Base-by-base conservation (phyloP, 2,329 filamentous ascomycete species). In the Zarea fungicola region DNA sequence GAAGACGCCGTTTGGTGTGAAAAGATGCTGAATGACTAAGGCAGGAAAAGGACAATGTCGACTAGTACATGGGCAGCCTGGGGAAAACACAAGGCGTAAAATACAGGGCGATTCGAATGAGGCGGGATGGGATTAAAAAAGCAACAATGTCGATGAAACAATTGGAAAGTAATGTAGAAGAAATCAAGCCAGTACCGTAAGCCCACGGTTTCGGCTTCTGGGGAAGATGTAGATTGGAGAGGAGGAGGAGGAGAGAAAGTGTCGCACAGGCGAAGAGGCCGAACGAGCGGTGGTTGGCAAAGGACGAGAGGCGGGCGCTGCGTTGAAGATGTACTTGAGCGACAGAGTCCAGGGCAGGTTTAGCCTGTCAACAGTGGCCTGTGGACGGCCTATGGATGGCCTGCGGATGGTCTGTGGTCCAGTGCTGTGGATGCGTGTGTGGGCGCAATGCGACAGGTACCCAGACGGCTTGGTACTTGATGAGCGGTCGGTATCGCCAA, bases 281-380 rank as follows among this genome's bases (percentile, higher is more conserved):
- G 45, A 48, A 37, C 45, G 39, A 48, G 45, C 45, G 45, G 45
- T 48, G 45, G 45, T 48, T 34, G 45, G 36, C 36, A 9, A 37
- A 42, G 29, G 45, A 42, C 9, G 46, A 42, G 46, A 49, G 39
- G 46, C 31, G 46, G 46, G 46, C 32, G 39, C 28, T 49, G 46
- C 46, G 46, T 37, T 49, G 46, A 49, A 49, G 46, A 49, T 49
- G 46, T 49, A 49, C 46, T 29, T 21, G 37, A 41, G 44, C 21
- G 29, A 6, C 29, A 14, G 29, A 10, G n/a, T 35, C n/a, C n/a
- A n/a, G n/a, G n/a, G n/a, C n/a, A n/a, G n/a, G n/a, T n/a, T n/a
- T n/a, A n/a, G n/a, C n/a, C n/a, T n/a, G n/a, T n/a, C n/a, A n/a
- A n/a, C n/a, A n/a, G n/a, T n/a, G n/a, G n/a, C n/a, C n/a, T n/a